Percentiles rank a stretch among this genome's conserved stretches.
Evolutionary conservation across 495 filamentous ascomycete genomes (phyloP).

Genomic region (Neohortaea acidophila): DNA sequence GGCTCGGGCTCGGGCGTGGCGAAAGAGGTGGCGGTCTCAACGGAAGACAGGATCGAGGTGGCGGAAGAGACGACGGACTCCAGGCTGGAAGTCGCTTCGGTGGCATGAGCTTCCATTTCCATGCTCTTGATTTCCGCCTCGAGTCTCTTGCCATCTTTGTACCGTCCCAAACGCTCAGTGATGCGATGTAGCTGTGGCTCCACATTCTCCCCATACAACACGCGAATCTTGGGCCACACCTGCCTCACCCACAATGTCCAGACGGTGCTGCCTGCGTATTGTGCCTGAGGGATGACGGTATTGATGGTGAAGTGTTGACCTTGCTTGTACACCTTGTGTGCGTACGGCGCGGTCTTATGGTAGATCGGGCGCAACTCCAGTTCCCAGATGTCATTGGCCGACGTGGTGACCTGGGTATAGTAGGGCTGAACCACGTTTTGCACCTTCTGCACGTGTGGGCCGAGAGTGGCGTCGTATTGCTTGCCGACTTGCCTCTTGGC

Average conservation of each 20-base stretch:
- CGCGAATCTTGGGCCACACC: constrained; percentile 62
- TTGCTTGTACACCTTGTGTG: constrained; percentile 49
- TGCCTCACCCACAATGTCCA: constrained; percentile 54
- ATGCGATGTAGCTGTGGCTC: constrained; percentile 91
- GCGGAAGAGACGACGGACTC: constrained; percentile 17
- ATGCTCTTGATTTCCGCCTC: constrained; percentile 42
- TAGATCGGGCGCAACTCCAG: constrained; percentile 62
- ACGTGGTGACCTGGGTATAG: constrained; percentile 46
- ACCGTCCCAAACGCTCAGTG: constrained; percentile 71
- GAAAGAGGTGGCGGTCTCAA: constrained; percentile 12
- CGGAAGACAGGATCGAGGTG: constrained; percentile 7
- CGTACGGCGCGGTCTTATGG: constrained; percentile 53
- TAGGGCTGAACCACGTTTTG: constrained; percentile 49
- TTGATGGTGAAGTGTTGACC: constrained; percentile 50
- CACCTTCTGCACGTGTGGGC: constrained; percentile 55
- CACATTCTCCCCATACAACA: constrained; percentile 77
- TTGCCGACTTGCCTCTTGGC: constrained; percentile 41
- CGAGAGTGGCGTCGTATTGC: constrained; percentile 54
- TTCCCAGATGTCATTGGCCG: constrained; percentile 50
- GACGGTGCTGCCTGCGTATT: constrained; percentile 50
- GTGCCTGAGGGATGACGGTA: constrained; percentile 57
- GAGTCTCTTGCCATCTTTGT: constrained; percentile 51
- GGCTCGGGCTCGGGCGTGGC: constrained; percentile 1
- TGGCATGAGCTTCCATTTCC: constrained; percentile 22
- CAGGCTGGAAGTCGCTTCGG: constrained; percentile 12